Conservation (phyloP, 208 protist genomes). For the Naegleria gruberi region DNA sequence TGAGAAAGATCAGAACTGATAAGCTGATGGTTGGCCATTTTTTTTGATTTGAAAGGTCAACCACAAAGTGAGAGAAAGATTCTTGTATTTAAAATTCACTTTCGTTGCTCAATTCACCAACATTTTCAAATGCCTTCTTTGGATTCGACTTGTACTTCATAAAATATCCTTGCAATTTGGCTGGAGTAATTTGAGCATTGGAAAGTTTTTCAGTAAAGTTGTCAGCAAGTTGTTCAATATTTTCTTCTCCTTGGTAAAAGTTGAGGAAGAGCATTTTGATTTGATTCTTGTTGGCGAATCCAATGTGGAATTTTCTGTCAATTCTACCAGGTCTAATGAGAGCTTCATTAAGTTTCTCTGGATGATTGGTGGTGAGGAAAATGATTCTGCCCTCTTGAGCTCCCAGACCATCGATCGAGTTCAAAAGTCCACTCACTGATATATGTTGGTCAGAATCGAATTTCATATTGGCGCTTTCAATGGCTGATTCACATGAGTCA, state of each 20-base stretch:
- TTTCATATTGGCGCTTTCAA: constrained; percentile 21
- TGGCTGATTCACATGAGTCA: constrained; percentile 67
- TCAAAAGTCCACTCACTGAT: constrained; percentile 86
- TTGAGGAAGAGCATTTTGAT: constrained; percentile 62
- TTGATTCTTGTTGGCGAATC: constrained; percentile 57
- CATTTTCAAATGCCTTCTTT: constrained; percentile 43
- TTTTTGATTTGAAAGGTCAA: too few species aligned
- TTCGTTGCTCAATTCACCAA: background rate
- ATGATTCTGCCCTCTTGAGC: constrained; percentile 83
- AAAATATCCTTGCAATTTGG: constrained; percentile 81
- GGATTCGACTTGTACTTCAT: constrained; percentile 72
- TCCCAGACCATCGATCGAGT: constrained; percentile 87
- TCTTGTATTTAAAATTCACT: too few species aligned
- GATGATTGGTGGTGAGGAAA: constrained; percentile 96
- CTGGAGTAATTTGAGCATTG: constrained; percentile 52
- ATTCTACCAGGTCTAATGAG: constrained; percentile 85
- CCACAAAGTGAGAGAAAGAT: too few species aligned
- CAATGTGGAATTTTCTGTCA: constrained; percentile 78
- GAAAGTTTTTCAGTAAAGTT: constrained; percentile 38
- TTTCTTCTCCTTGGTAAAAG: constrained; percentile 58
- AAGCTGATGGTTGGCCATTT: too few species aligned
- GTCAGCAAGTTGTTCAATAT: constrained; percentile 42
- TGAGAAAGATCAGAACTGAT: too few species aligned
- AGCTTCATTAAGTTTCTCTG: constrained; percentile 78
- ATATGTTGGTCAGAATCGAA: constrained; percentile 32